Evolutionary conservation across 805 yeast species (phyloP), one percentile per base, ranked within the genome.

Genomic region (Debaryomyces hansenii): DNA sequence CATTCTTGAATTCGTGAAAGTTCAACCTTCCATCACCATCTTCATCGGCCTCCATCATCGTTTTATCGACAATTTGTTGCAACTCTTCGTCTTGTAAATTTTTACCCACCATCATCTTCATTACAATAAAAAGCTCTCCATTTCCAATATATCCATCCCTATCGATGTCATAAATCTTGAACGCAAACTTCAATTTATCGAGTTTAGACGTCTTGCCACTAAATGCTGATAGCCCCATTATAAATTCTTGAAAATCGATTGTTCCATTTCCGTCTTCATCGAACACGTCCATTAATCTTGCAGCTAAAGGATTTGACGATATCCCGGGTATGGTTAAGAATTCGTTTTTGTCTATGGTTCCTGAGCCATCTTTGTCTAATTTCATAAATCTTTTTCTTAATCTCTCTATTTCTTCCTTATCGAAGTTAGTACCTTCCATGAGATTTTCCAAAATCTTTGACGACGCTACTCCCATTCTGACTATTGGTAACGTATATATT

Each of bases 51-150:
- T 92, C 97, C 83, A 90, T 82, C 53, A 95, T 90, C 0, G 99
- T 90, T 66, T 95, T 84, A 64, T 94, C 98, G n/a, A 92, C 97
- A 44, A 94, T 81, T 66, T 95, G 98, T 64, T 94, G 99, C 46
- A 94, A 75, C 59, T 94, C 96, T 21, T 81, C 82, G 48, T 88
- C 96, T 51, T 83, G 85, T 47, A 95, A 69, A 59, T 94, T 90
- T 55, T 83, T 85, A 1, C 98, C 99, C 21, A 95, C 99, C 99
- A 94, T 94, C 81, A 89, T 87, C 67, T 94, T 88, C 70, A 94
- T 74, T 35, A 94, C 98, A 35, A 92, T 76, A 59, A 85, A 94
- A 46, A 94, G 67, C 67, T 94, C 99, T 20, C 99, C 99, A 62
- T 92, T 92, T 2, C 97, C 91, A 32, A 94, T 89, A 62, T 61